These are phyloP conservation scores for Raddia distichophylla DNA, from an alignment of 176 grass and related monocot genomes.

Conservation along the genomic window DNA sequence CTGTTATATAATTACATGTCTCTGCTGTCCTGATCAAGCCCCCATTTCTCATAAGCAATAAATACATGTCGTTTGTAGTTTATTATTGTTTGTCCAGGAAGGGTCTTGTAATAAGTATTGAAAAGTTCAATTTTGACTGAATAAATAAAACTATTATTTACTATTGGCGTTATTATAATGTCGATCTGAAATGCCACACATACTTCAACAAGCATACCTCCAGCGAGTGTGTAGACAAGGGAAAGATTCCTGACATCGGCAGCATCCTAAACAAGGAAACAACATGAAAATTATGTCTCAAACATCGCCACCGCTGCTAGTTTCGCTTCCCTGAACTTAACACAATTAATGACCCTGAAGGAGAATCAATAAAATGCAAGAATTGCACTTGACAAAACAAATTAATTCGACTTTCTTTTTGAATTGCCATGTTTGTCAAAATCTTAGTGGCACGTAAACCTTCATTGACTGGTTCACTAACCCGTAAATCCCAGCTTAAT, in stretches of 20 bases:
- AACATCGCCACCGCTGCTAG: not conserved
- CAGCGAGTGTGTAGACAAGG: slow-evolving; percentile 85
- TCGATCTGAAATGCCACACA: not conserved
- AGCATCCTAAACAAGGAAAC: slow-evolving; percentile 60
- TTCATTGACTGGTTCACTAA: not conserved
- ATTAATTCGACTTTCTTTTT: not conserved
- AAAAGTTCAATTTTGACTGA: not conserved
- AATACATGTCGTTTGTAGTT: not conserved
- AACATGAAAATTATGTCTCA: not conserved
- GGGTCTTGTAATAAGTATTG: not conserved
- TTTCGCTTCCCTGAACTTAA: not conserved
- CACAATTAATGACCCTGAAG: not conserved
- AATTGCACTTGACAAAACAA: not conserved
- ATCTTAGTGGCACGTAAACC: not conserved
- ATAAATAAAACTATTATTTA: not conserved
- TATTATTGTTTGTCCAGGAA: not conserved
- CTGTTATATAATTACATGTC: not conserved
- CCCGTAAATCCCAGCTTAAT: not conserved
- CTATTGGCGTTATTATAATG: not conserved
- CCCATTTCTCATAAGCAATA: not conserved
- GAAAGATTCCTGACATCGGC: slow-evolving; percentile 88
- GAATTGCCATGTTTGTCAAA: not conserved
- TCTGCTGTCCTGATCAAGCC: not conserved
- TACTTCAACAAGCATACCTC: slow-evolving; percentile 45
- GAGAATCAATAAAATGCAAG: not conserved